Base-by-base conservation (phyloP, 495 filamentous ascomycete genomes). In the Penicillium ochrochloron region DNA sequence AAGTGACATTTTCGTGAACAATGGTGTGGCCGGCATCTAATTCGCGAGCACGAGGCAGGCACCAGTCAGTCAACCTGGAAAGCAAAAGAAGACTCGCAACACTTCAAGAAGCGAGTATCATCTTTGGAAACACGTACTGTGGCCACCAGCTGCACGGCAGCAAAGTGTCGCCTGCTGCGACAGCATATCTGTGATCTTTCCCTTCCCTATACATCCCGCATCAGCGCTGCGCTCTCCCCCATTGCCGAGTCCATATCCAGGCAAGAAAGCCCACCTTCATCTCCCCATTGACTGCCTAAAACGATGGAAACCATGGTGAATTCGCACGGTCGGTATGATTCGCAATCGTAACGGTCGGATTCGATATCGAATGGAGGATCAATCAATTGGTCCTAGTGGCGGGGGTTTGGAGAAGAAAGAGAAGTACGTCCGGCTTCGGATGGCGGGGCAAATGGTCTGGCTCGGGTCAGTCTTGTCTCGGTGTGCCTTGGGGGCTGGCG, bases 151-250 rank as follows among this genome's bases (percentile, higher is more conserved):
- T 53, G 85, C 85, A 75, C 88, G 83, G 61, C 80, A 82, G 75
- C 82, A 87, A 60, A 90, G 77, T 51, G 85, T 81, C 56, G 79
- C 80, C 42, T 82, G 70, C 64, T 84, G 82, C 70, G 83, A 84
- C 65, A 90, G 83, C 67, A 89, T 84, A 72, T 91, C 88, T 62
- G 87, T 85, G 34, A 91, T 83, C 72, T 91, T 92, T 62, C 90
- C 90, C 80, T 92, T 89, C 59, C 86, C 79, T 82, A 57, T 25
- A 37, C 10, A 56, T 68, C 31, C 35, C 51, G 60, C 37, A 46
- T 54, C 56, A 58, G 56, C 17, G 50, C 59, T 51, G 46, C 44
- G n/a, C n/a, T 31, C 15, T 48, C 17, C 44, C 35, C 42, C 41
- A 25, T 19, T 52, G 15, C 44, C 44, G n/a, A 46, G 15, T 51